Percentiles rank a stretch among this genome's conserved stretches.
Evolutionary conservation across 1,284 basidiomycete genomes (phyloP).

Genomic region (Apiotrichum domesticum): DNA sequence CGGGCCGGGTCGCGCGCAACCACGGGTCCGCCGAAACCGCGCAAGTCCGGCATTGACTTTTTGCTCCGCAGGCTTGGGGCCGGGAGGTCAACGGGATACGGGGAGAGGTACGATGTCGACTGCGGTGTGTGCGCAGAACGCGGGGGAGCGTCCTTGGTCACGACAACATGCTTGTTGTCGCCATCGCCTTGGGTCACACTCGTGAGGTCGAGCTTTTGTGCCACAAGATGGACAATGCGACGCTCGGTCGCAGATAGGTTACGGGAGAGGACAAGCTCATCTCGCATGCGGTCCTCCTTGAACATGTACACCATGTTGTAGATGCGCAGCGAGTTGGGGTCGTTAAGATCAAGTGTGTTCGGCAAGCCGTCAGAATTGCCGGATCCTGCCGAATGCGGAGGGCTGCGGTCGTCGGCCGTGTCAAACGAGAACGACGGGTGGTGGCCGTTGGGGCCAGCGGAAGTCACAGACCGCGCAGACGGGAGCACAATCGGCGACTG

Average conservation of each 20-base stretch:
- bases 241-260: constrained; percentile 78
- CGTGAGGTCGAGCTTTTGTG: constrained; percentile 89
- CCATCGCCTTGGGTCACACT: constrained; percentile 91
- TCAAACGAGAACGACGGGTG: constrained; percentile 49
- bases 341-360: constrained; percentile 86
- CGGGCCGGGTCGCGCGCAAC: constrained; percentile 65
- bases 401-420: constrained; percentile 44
- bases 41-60: constrained; percentile 79
- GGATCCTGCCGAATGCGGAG: constrained; percentile 54
- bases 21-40: constrained; percentile 59
- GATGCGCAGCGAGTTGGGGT: constrained; percentile 90
- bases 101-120: constrained; percentile 51
- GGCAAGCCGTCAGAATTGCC: constrained; percentile 45
- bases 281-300: constrained; percentile 96
- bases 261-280: constrained; percentile 91
- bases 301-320: constrained; percentile 95
- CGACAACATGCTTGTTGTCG: constrained; percentile 86
- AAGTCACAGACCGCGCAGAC: background rate
- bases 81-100: constrained; percentile 53
- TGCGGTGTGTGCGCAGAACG: constrained; percentile 54
- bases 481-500: constrained; percentile 3
- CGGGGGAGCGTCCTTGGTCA: constrained; percentile 53
- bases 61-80: constrained; percentile 67
- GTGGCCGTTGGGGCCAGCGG: constrained; percentile 37
- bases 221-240: constrained; percentile 88